Evolutionary conservation across 75 land plant genomes (phyloP).

Genomic region (Gnetum montanum): DNA sequence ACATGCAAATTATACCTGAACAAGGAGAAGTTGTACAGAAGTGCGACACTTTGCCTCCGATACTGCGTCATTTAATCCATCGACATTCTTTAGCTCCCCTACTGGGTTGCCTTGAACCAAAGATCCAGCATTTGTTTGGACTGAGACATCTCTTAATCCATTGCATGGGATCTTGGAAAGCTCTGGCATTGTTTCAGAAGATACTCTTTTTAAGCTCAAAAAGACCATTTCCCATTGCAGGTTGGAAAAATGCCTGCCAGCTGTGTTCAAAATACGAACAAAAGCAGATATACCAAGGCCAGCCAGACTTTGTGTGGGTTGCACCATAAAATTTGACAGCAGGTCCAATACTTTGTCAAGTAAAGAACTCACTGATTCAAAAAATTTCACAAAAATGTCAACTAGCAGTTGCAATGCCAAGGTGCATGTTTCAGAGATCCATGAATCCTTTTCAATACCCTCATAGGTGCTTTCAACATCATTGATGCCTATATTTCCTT

Average conservation of each 20-base stretch:
- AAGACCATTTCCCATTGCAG: slow-evolving; percentile 47
- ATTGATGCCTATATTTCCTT: slow-evolving; percentile 1
- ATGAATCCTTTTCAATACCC: slow-evolving; percentile 26
- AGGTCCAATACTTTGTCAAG: slow-evolving; percentile 28
- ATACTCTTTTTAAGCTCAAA: slow-evolving; percentile 36
- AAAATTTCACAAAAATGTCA: slow-evolving; percentile 49
- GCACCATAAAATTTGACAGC: slow-evolving; percentile 34
- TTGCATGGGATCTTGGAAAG: slow-evolving; percentile 18
- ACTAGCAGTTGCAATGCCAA: slow-evolving; percentile 54
- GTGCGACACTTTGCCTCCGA: slow-evolving; percentile 51
- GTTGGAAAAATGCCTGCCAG: slow-evolving; percentile 29
- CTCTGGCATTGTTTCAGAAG: slow-evolving; percentile 26
- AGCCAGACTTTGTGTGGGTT: slow-evolving; percentile 34
- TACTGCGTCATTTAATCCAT: slow-evolving; percentile 36
- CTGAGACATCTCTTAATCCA: slow-evolving; percentile 3
- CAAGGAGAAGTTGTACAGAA: slow-evolving; percentile 45
- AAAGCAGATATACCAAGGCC: slow-evolving; percentile 53
- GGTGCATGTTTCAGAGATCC: slow-evolving; percentile 52
- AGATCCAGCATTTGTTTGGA: slow-evolving; percentile 7
- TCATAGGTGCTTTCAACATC: slow-evolving; percentile 4
- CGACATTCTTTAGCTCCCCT: slow-evolving; percentile 34
- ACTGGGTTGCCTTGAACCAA: slow-evolving; percentile 18
- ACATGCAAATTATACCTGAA: slow-evolving; percentile 54
- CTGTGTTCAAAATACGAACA: slow-evolving; percentile 28
- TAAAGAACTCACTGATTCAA: slow-evolving; percentile 24